Percentiles rank a stretch among this genome's conserved stretches.
Evolutionary conservation across 1,284 basidiomycete genomes (phyloP).

Genomic region (Papiliotrema fonsecae): DNA sequence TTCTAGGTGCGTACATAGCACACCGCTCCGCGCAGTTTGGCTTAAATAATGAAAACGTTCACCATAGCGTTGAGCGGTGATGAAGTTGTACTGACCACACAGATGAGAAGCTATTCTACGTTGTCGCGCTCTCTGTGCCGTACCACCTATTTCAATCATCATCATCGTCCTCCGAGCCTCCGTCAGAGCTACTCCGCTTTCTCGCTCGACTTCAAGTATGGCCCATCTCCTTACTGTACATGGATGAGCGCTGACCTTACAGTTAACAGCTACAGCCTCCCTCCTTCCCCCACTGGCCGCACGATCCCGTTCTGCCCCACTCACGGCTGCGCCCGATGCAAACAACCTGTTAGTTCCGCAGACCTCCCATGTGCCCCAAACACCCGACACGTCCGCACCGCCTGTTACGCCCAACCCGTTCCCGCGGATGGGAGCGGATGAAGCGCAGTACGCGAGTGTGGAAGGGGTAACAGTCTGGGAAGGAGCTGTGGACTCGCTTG

Average conservation of each 20-base stretch:
- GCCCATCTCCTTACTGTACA: conserved; percentile 48
- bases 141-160: conserved; percentile 35
- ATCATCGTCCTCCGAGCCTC: conserved; percentile 46
- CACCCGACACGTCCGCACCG: conserved; percentile 22
- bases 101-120: conserved; percentile 70
- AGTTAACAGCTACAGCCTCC: conserved; percentile 71
- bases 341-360: conserved; percentile 15
- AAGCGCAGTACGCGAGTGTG: conserved; percentile 65
- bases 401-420: conserved; percentile 38
- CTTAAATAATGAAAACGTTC: too few species aligned
- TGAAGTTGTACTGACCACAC: conserved; percentile 1
- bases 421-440: conserved; percentile 57
- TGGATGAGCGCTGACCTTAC: conserved; percentile 3
- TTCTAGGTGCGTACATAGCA: conserved; percentile 60
- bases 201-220: conserved; percentile 68
- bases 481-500: conserved; percentile 24
- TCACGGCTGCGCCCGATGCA: conserved; percentile 8
- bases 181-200: conserved; percentile 58
- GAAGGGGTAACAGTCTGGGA: conserved; percentile 68
- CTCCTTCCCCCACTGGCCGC: conserved; percentile 61
- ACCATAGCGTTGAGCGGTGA: background rate
- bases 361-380: conserved; percentile 20
- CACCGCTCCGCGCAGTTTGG: too few species aligned
- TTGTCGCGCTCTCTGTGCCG: conserved; percentile 58
- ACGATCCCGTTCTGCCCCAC: conserved; percentile 23